Evolutionary conservation across 2,329 filamentous ascomycete species (phyloP).

Genomic region (Talaromyces verruculosus): DNA sequence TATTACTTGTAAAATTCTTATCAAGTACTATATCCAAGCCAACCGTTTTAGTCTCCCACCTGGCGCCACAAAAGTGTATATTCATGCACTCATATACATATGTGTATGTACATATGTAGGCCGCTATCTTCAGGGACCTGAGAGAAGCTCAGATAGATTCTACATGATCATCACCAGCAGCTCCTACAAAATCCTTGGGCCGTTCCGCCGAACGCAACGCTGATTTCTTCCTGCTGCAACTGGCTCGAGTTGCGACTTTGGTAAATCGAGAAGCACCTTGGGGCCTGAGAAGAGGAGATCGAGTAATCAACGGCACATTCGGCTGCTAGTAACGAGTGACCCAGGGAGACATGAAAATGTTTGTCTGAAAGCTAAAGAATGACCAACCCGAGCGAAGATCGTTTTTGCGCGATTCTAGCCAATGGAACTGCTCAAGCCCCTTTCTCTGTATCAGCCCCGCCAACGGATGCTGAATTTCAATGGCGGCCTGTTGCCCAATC

Average conservation of each 20-base stretch:
- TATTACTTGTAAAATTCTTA: not conserved
- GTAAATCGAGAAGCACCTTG: not conserved
- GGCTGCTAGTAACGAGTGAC: no score
- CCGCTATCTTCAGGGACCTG: not conserved
- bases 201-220: not conserved
- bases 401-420: no score
- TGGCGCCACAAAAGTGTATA: not conserved
- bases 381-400: no score
- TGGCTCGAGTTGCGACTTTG: not conserved
- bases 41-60: not conserved
- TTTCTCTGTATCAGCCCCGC: no score
- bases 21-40: not conserved
- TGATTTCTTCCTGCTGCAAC: slow-evolving; percentile 3
- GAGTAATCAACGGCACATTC: no score
- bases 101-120: not conserved
- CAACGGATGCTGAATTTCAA: no score
- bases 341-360: not conserved
- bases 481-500: no score
- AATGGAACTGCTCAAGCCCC: no score
- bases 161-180: not conserved
- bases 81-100: not conserved
- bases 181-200: not conserved
- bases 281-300: not conserved
- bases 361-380: not conserved
- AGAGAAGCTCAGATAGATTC: not conserved